Evolutionary conservation across 805 yeast species (phyloP).

Genomic region (Saccharomycopsis olivae): DNA sequence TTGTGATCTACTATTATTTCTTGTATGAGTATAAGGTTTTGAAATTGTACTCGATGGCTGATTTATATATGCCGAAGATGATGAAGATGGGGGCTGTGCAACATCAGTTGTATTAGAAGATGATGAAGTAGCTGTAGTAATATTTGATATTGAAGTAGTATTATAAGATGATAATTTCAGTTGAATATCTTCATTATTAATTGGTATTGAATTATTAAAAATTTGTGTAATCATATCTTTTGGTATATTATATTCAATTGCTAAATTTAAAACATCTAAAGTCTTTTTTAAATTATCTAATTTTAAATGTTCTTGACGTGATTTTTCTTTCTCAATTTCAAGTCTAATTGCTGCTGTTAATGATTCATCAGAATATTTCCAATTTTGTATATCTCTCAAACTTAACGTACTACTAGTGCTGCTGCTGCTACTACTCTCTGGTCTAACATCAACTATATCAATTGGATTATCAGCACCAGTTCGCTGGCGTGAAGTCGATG

Average conservation of each 20-base stretch:
- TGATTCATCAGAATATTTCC: slow-evolving; percentile 13
- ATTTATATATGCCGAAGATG: neutral
- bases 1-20: neutral
- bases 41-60: neutral
- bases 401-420: too few relatives aligned
- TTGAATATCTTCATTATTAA: neutral
- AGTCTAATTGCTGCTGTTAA: slow-evolving; percentile 6
- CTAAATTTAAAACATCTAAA: slow-evolving; percentile 53
- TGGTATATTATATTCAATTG: slow-evolving; percentile 57
- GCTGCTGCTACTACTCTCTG: too few relatives aligned
- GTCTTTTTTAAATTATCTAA: slow-evolving; percentile 53
- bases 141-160: neutral
- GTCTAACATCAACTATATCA: too few relatives aligned
- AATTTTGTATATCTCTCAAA: neutral
- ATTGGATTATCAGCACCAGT: too few relatives aligned
- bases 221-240: slow-evolving; percentile 51
- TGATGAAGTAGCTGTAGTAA: neutral
- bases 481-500: too few relatives aligned
- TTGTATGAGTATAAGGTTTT: slow-evolving; percentile 2
- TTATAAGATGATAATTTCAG: neutral
- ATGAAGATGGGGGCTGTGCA: neutral
- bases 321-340: slow-evolving; percentile 55
- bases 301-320: slow-evolving; percentile 69
- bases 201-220: slow-evolving; percentile 29
- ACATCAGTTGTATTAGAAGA: neutral